Evolutionary conservation across 257 asterid species (phyloP), one percentile per base, ranked within the genome.

Genomic region (Osmanthus fragrans): DNA sequence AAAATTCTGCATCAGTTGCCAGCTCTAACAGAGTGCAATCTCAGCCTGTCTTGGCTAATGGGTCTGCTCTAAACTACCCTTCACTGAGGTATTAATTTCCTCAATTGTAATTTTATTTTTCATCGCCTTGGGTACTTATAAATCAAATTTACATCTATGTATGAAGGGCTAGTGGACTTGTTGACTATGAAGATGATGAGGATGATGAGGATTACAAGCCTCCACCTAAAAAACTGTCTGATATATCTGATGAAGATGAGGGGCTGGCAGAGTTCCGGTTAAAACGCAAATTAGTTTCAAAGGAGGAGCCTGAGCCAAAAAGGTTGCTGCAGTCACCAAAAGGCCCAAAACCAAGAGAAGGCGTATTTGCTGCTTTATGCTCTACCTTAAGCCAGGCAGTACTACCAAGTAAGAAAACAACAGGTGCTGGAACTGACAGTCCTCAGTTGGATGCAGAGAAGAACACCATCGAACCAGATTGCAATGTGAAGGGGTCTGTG

Each of bases 101-200:
- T 72, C 15, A 58, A 58, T 75, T 65, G 69, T 36, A 66, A 71
- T 56, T 63, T 71, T 72, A 21, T 12, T 21, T 42, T 37, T 19
- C 60, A 21, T 16, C 51, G 51, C 51, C 49, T 13, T 54, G 73
- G 74, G 45, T 47, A 33, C 69, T 60, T 75, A 37, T 72, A 67
- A 37, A 68, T 27, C 11, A n/a, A 71, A 30, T 42, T 75, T 58
- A 67, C 71, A 25, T 80, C 27, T 84, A 40, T 64, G 71, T 58
- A 73, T 83, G 78, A 80, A 96, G 98, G 91, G 77, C 96, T 73
- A 93, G 94, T 73, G 97, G 97, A 67, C 97, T 96, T 67, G 99
- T 96, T 73, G 99, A 96, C 82, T 96, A 96, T 75, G 99, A 89
- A 13, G 98, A 96, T 37, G 99, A 95, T 76, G 99, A 96, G 76